Conservation (phyloP, 805 yeast species). For the Sugiyamaella marilandica region DNA sequence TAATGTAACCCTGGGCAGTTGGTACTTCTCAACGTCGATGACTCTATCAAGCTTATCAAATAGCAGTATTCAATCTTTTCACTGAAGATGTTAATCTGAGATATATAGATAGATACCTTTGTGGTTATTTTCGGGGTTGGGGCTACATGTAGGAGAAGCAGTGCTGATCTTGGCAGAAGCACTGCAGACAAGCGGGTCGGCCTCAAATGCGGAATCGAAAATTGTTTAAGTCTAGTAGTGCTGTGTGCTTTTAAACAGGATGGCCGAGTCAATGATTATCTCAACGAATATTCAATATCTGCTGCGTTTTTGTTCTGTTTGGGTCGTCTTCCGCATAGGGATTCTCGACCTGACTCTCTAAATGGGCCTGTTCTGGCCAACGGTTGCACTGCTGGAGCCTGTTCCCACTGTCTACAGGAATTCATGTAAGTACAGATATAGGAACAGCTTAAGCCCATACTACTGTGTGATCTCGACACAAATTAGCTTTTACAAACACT, state of each 20-base stretch:
- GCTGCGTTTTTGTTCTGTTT: too few relatives aligned
- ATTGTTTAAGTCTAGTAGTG: not conserved
- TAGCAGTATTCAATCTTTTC: too few relatives aligned
- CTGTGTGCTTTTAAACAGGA: not conserved
- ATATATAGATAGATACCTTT: slow-evolving; percentile 1
- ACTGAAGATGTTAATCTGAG: not conserved
- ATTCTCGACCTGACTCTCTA: too few relatives aligned
- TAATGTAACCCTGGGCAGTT: too few relatives aligned
- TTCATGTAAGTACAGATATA: not conserved
- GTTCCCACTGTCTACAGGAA: not conserved
- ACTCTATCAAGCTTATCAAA: too few relatives aligned
- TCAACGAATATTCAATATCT: not conserved
- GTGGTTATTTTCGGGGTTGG: slow-evolving; percentile 5
- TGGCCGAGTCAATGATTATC: not conserved
- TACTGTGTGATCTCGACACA: not conserved
- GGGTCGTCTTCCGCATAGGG: too few relatives aligned
- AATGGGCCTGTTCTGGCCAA: too few relatives aligned
- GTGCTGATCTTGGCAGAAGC: too few relatives aligned
- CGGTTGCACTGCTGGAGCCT: not conserved
- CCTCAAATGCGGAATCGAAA: too few relatives aligned
- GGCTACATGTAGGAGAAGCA: not conserved
- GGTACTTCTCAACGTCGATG: too few relatives aligned
- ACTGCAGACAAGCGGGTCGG: too few relatives aligned
- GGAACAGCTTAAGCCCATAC: not conserved
- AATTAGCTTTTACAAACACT: not conserved